These are phyloP conservation scores for Apophysomyces elegans DNA, from an alignment of 371 early-diverging fungal genomes.

Conservation along the genomic window DNA sequence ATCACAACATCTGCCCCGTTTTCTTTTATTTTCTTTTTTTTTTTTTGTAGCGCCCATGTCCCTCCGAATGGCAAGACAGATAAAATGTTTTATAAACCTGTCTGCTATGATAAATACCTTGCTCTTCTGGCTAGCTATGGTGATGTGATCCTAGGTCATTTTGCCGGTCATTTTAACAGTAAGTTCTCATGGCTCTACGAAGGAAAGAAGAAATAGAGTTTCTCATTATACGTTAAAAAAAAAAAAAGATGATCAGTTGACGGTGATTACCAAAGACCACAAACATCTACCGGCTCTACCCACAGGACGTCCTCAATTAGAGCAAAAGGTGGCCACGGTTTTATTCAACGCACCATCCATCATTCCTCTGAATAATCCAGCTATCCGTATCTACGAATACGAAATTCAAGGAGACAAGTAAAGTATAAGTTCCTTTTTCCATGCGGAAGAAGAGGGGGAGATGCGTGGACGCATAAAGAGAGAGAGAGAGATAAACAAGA, in stretches of 20 bases:
- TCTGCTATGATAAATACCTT: conserved; percentile 41
- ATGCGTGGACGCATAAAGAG: neutral
- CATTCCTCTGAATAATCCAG: conserved; percentile 54
- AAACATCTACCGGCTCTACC: neutral
- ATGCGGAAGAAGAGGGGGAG: too few relatives aligned
- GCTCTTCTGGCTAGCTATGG: conserved; percentile 44
- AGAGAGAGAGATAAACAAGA: too few relatives aligned
- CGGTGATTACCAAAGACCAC: conserved; percentile 17
- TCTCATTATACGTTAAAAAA: neutral
- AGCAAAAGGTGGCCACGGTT: conserved; percentile 20
- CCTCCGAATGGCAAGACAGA: conserved; percentile 44
- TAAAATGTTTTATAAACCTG: conserved; percentile 21
- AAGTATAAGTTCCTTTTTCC: neutral
- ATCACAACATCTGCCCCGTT: conserved; percentile 5
- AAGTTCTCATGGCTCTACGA: neutral
- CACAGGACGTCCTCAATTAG: neutral
- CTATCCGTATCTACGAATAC: conserved; percentile 56
- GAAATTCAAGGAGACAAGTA: conserved; percentile 22
- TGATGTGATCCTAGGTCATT: conserved; percentile 44
- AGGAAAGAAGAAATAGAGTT: too few relatives aligned
- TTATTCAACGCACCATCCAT: conserved; percentile 52
- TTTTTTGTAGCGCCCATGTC: conserved; percentile 45
- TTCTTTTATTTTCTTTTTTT: too few relatives aligned
- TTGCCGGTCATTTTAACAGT: conserved; percentile 55
- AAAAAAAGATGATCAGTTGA: conserved; percentile 29